A percentile compares a stretch with the other conserved stretches of the same genome.
phyloP scores from a whole-genome alignment of 345 rosid species.

The Murraya paniculata region DNA sequence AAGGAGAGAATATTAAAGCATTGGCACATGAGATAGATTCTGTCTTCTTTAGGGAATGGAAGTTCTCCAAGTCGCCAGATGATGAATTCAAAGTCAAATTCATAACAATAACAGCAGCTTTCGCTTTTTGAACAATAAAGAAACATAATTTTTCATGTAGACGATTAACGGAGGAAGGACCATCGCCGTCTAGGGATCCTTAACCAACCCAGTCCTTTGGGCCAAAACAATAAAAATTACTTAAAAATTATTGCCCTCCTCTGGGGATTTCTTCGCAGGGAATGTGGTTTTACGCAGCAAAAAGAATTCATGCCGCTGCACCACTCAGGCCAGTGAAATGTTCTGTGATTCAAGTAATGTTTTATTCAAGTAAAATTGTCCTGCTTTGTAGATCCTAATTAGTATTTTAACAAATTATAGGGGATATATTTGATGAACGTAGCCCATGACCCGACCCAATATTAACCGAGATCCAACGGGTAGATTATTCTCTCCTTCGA shows the following conservation, averaged over 20 bases:
- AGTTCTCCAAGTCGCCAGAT: neutral
- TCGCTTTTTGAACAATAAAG: neutral
- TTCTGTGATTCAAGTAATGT: no score
- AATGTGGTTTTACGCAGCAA: neutral
- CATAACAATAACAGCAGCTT: neutral
- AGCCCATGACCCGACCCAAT: neutral
- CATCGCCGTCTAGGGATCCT: neutral
- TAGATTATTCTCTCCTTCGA: neutral
- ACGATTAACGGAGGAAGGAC: neutral
- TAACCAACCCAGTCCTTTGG: neutral
- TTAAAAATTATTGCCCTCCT: neutral
- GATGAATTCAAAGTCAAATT: neutral
- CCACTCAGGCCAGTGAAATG: neutral
- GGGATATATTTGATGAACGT: neutral
- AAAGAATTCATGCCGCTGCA: neutral
- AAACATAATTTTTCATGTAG: neutral
- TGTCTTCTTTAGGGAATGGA: neutral
- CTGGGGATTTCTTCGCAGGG: neutral
- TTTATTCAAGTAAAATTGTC: no score
- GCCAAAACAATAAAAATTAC: neutral
- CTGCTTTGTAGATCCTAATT: no score
- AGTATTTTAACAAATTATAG: neutral
- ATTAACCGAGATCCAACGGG: neutral
- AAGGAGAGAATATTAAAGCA: no score
- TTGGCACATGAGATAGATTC: neutral